Conservation (phyloP, 805 yeast genomes). For the Starmera pachycereana region DNA sequence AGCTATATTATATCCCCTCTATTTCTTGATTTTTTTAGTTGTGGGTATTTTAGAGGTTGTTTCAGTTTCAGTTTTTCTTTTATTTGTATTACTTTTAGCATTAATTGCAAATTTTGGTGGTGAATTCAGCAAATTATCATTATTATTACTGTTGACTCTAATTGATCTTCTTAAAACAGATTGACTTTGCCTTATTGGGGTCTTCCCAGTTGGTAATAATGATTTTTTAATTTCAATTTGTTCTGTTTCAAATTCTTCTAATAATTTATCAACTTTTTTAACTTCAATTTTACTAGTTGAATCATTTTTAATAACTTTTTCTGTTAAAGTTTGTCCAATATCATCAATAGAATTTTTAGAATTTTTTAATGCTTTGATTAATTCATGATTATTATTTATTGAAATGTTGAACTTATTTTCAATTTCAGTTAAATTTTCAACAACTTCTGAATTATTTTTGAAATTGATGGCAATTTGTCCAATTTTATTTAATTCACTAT, state of each 20-base stretch:
- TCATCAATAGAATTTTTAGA: slow-evolving; percentile 1
- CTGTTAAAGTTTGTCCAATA: slow-evolving; percentile 1
- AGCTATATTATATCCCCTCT: too few relatives aligned
- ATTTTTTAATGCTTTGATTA: background rate
- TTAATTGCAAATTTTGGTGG: slow-evolving; percentile 19
- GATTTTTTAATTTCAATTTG: slow-evolving; percentile 15
- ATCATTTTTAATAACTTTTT: slow-evolving; percentile 6
- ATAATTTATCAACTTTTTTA: slow-evolving; percentile 12
- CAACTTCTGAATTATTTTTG: slow-evolving; percentile 4
- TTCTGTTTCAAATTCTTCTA: slow-evolving; percentile 16
- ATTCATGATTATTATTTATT: background rate
- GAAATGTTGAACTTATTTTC: slow-evolving; percentile 1
- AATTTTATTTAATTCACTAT: slow-evolving; percentile 11
- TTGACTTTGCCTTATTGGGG: slow-evolving; percentile 16
- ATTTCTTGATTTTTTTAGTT: too few relatives aligned
- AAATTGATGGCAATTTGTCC: slow-evolving; percentile 2
- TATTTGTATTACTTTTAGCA: slow-evolving; percentile 15
- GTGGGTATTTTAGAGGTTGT: too few relatives aligned
- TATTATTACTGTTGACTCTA: background rate
- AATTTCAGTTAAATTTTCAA: slow-evolving; percentile 1
- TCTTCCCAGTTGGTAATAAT: slow-evolving; percentile 20
- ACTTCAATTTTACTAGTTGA: slow-evolving; percentile 8
- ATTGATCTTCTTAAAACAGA: slow-evolving; percentile 1
- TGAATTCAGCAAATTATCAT: slow-evolving; percentile 3
- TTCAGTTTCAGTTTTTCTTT: slow-evolving; percentile 3